A percentile compares a stretch with the other conserved stretches of the same genome.
Conservation (phyloP, 2,329 filamentous ascomycete genomes). For the Penicillium nordicum region DNA sequence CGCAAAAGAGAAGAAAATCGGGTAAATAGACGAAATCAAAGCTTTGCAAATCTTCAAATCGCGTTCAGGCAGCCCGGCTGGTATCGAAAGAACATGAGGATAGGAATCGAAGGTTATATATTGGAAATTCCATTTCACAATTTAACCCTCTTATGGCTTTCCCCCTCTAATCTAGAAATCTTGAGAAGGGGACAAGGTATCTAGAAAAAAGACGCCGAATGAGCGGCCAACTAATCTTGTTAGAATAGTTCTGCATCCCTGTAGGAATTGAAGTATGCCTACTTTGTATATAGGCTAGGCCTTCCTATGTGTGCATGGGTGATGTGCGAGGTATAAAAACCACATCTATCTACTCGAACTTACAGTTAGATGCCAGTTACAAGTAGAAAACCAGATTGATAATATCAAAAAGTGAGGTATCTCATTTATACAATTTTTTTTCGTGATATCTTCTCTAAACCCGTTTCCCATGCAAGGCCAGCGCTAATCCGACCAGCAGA, state of each 20-base stretch:
- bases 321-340: neutral
- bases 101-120: too few relatives aligned
- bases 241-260: neutral
- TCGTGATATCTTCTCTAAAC: slow-evolving; percentile 19
- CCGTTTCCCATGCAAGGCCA: slow-evolving; percentile 29
- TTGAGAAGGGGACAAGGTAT: too few relatives aligned
- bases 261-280: neutral
- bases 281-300: neutral
- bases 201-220: too few relatives aligned
- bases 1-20: slow-evolving; percentile 20
- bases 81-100: neutral
- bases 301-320: neutral
- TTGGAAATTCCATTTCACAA: too few relatives aligned
- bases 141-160: too few relatives aligned
- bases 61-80: neutral
- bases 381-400: neutral
- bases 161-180: too few relatives aligned
- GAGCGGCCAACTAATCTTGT: too few relatives aligned
- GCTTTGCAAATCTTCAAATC: slow-evolving; percentile 23
- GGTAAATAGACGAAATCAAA: slow-evolving; percentile 27
- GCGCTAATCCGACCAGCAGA: slow-evolving; percentile 35
- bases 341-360: neutral
- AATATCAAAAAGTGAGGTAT: slow-evolving; percentile 16
- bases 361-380: neutral
- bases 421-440: slow-evolving; percentile 24